Conservation (phyloP, 306 rosid genomes). For the Glycine tomentella region DNA sequence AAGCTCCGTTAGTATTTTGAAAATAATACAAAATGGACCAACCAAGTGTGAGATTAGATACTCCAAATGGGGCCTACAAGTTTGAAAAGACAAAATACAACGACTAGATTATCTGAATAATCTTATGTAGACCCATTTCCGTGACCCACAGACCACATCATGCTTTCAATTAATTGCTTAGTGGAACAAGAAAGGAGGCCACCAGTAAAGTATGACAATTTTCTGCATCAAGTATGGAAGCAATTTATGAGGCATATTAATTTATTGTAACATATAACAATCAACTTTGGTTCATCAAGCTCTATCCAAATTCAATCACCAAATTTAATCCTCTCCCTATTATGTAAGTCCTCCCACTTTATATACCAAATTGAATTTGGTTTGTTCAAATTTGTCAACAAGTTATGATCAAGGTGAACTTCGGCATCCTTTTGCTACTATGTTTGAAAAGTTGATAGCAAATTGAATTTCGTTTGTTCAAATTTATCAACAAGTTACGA, state of each 20-base stretch:
- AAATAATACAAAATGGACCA: slow-evolving; percentile 2
- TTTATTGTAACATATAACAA: slow-evolving; percentile 25
- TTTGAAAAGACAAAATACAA: slow-evolving; percentile 39
- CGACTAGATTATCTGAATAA: background rate
- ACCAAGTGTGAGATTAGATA: slow-evolving; percentile 6
- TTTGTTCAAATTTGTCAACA: slow-evolving; percentile 14
- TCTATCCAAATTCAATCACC: slow-evolving; percentile 41
- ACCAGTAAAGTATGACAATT: slow-evolving; percentile 48
- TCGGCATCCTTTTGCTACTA: background rate
- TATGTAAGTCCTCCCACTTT: background rate
- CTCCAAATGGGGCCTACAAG: slow-evolving; percentile 47
- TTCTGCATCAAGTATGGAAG: slow-evolving; percentile 48
- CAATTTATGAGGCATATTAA: slow-evolving; percentile 47
- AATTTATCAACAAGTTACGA: slow-evolving; percentile 19
- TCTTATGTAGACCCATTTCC: slow-evolving; percentile 47
- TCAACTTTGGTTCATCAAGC: slow-evolving; percentile 12
- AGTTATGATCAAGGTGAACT: slow-evolving; percentile 25
- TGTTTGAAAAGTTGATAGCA: background rate
- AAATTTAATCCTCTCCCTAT: background rate
- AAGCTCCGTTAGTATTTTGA: slow-evolving; percentile 12
- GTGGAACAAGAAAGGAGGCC: slow-evolving; percentile 46
- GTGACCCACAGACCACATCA: slow-evolving; percentile 51
- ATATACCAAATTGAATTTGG: slow-evolving; percentile 3
- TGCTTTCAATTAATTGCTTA: slow-evolving; percentile 41
- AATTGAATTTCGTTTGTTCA: background rate